These are phyloP conservation scores for Blastobotrys apis DNA, from an alignment of 1,139 yeast species.

Conservation along the genomic window DNA sequence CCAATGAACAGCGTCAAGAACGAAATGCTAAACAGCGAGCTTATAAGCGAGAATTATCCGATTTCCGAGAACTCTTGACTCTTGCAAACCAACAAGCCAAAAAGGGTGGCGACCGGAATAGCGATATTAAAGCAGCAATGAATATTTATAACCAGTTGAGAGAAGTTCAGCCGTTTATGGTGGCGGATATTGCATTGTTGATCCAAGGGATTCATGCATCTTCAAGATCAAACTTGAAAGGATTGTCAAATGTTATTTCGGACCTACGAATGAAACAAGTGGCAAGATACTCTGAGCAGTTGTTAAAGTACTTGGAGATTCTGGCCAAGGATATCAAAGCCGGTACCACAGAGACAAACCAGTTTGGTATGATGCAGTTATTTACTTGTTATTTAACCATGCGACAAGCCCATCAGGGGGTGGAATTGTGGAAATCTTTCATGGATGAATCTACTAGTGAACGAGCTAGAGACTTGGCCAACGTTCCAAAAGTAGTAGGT, in stretches of 20 bases:
- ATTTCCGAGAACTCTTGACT: slow-evolving; percentile 16
- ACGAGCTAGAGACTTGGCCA: slow-evolving; percentile 24
- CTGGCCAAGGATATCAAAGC: slow-evolving; percentile 43
- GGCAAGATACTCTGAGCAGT: slow-evolving; percentile 17
- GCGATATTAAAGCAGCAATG: slow-evolving; percentile 29
- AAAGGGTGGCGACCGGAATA: slow-evolving; percentile 18
- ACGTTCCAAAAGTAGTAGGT: slow-evolving; percentile 60
- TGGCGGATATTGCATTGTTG: slow-evolving; percentile 26
- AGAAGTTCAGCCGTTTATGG: slow-evolving; percentile 21
- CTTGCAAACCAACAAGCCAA: slow-evolving; percentile 23
- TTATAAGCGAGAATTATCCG: slow-evolving; percentile 9
- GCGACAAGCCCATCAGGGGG: slow-evolving; percentile 49
- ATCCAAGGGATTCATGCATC: slow-evolving; percentile 30
- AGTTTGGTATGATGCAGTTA: slow-evolving; percentile 54
- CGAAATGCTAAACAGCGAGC: slow-evolving; percentile 7
- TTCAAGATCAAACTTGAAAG: slow-evolving; percentile 20
- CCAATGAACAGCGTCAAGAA: not conserved
- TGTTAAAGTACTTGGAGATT: slow-evolving; percentile 37
- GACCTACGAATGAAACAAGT: slow-evolving; percentile 17
- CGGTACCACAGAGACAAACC: slow-evolving; percentile 42
- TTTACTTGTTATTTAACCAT: slow-evolving; percentile 56
- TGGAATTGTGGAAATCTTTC: slow-evolving; percentile 44
- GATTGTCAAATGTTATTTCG: slow-evolving; percentile 18
- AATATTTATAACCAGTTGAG: slow-evolving; percentile 25
- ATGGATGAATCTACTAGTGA: slow-evolving; percentile 37